phyloP scores from a whole-genome alignment of 306 rosid species.

The Lagenaria siceraria region DNA sequence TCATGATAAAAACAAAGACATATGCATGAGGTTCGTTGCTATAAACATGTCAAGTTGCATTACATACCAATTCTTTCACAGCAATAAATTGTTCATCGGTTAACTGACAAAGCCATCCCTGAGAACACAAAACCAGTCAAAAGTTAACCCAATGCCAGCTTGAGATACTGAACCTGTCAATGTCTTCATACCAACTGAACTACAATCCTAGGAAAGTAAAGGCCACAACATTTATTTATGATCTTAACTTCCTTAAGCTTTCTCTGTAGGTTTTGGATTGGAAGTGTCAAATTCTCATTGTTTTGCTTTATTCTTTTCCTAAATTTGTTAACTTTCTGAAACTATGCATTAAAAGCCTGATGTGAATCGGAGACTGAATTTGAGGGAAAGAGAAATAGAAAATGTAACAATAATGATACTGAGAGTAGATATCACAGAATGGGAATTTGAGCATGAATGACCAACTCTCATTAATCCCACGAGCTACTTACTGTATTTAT shows the following conservation, averaged over 20 bases:
- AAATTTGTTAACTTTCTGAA: not conserved
- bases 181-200: not conserved
- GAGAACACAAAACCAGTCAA: conserved; percentile 20
- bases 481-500: conserved; percentile 70
- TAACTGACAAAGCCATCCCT: conserved; percentile 96
- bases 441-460: not conserved
- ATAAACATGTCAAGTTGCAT: not conserved
- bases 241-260: not conserved
- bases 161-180: not conserved
- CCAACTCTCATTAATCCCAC: not conserved
- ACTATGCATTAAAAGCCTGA: not conserved
- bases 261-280: not conserved
- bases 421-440: not conserved
- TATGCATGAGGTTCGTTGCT: not conserved
- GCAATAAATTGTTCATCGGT: conserved; percentile 97
- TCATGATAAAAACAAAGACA: not conserved
- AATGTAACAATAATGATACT: not conserved
- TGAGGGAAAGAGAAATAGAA: not conserved
- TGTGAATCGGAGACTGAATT: not conserved
- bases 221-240: not conserved
- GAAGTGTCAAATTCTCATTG: not conserved
- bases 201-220: not conserved
- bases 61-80: conserved; percentile 83
- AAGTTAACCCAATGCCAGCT: conserved; percentile 11
- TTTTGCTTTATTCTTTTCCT: not conserved